Evolutionary conservation across 2,329 filamentous ascomycete genomes (phyloP), one percentile per base, ranked within the genome.

Genomic region (Epichloe typhina): DNA sequence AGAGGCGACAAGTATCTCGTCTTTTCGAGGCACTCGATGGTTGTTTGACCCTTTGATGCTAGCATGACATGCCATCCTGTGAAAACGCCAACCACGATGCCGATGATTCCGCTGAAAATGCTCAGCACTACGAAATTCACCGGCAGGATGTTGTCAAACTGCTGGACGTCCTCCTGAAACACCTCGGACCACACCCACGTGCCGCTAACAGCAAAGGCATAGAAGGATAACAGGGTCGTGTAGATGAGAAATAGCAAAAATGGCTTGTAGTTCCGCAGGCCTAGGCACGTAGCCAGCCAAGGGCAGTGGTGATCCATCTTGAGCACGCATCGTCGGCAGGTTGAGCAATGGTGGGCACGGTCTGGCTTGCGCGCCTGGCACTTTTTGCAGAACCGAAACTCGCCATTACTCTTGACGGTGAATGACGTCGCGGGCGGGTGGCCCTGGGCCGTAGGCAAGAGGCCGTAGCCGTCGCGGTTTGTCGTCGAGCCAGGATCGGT

Each of bases 251-350:
- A 98, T 3, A 97, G 76, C 49, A 98, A 66, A 64, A 98, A 98
- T 0, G 90, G 78, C 70, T 98, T 98, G 75, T 96, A 94, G 69
- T 98, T 98, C 62, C 81, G 82, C 56, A 98, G 73, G 19, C 93
- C 93, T 53, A 98, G 86, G 67, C 93, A 98, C 4, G 88, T 95
- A 31, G 93, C 91, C 47, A 98, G 77, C 93, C 93, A 98, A 15
- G 93, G 93, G 66, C 93, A 98, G 71, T 98, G 93, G 67, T 98
- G 93, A 65, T 98, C 93, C 93, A 98, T 98, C 74, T 98, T 98
- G 66, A 98, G 75, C 26, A 98, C 90, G 66, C 93, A 98, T 62
- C 86, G 84, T 58, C 84, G 82, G 70, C 93, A 98, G 4, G 89
- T 94, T 11, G 88, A 95, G 75, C 93, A 98, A 72, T 98, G 93